These are phyloP conservation scores for Globisporangium okanoganense DNA, from an alignment of 352 stramenopile genomes.

Conservation along the genomic window DNA sequence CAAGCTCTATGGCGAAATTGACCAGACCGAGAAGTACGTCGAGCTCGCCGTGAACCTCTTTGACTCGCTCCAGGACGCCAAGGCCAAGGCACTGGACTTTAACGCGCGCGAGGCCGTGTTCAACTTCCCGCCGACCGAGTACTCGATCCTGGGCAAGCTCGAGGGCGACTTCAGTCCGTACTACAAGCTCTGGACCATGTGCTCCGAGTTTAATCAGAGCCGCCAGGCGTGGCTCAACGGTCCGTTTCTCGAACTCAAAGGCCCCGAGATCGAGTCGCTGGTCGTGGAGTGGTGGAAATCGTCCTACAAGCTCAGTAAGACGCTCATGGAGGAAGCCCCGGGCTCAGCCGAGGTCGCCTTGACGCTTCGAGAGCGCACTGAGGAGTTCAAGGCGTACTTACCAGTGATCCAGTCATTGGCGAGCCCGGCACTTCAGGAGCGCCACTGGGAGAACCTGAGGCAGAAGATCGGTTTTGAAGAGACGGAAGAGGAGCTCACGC, in stretches of 20 bases:
- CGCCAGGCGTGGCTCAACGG: conserved; percentile 91
- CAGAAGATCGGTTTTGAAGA: conserved; percentile 89
- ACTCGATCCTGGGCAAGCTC: conserved; percentile 80
- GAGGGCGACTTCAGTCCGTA: conserved; percentile 88
- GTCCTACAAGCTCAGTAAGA: conserved; percentile 90
- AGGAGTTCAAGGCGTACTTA: conserved; percentile 90
- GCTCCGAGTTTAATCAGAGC: conserved; percentile 90
- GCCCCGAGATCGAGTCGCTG: conserved; percentile 81
- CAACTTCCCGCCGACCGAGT: conserved; percentile 91
- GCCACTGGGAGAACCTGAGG: conserved; percentile 90
- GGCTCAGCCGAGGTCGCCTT: conserved; percentile 85
- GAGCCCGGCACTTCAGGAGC: conserved; percentile 88
- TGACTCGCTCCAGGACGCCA: conserved; percentile 89
- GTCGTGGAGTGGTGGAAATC: conserved; percentile 94
- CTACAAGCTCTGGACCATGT: conserved; percentile 95
- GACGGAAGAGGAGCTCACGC: conserved; percentile 80
- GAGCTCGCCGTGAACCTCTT: conserved; percentile 85
- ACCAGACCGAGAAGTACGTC: conserved; percentile 88
- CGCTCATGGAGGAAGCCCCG: conserved; percentile 84
- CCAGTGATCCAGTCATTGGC: conserved; percentile 92
- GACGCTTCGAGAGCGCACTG: conserved; percentile 87
- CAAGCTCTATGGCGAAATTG: conserved; percentile 84
- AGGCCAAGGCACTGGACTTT: conserved; percentile 89
- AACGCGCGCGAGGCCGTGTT: conserved; percentile 92
- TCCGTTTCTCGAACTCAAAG: conserved; percentile 89